Base-by-base conservation (phyloP, 2,329 filamentous ascomycete genomes). In the Fusarium liriodendri region DNA sequence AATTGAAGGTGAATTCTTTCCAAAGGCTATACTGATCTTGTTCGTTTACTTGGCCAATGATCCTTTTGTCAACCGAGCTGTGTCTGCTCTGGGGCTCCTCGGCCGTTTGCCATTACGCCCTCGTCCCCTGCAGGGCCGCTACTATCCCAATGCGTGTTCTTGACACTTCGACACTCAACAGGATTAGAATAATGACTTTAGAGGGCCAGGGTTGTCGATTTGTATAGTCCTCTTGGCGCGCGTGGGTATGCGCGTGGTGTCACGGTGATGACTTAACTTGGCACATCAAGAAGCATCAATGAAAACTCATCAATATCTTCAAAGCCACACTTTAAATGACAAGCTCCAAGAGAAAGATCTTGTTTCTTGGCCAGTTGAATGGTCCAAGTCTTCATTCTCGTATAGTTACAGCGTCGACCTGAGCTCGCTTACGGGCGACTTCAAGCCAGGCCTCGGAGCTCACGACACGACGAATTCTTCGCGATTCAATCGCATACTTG, bases 1-100 rank as follows among this genome's bases (percentile, higher is more conserved):
- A 22, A 22, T 22, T 11, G 20, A 2, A 3, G 5, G 11, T 0
- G 11, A 14, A 45, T 22, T 7, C 6, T 45, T 14, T 45, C 6
- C 3, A 1, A 6, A 22, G 4, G 20, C 2, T 14, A 13, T 45
- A 6, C 4, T 22, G n/a, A 7, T 10, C n/a, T 13, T 2, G 5
- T 42, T 20, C 38, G 10, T n/a, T 20, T 13, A 42, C 13, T 11
- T 20, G 0, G 10, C 6, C n/a, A 13, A 42, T 20, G 11, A 20
- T 42, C 5, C 27, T 20, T 42, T 45, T 14, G 11, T 14, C 20
- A 45, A 16, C 5, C 13, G 40, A 45, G 20, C 40, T 45, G 6
- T 14, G 42, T 25, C 42, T 22, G 6, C 6, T 16, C 6, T 45
- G 8, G 13, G 1, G 40, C 18, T 38, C 35, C 35, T 38, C 16